Conservation (phyloP, 805 yeast species). For the Candida glaebosa region DNA sequence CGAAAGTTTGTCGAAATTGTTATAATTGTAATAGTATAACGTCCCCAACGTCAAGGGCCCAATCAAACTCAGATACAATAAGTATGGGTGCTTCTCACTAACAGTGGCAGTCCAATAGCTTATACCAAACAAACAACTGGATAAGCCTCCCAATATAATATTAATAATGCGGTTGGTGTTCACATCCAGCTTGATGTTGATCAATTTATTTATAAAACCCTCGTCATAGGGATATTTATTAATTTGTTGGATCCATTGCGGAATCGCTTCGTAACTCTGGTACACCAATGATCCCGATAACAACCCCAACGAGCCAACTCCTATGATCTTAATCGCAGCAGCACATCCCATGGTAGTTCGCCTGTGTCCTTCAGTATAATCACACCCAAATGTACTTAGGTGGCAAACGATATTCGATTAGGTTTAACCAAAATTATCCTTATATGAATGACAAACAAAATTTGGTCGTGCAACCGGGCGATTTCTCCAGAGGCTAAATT, state of each 20-base stretch:
- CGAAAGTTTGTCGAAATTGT: neutral
- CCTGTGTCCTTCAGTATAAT: no score
- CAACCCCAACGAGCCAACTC: conserved; percentile 66
- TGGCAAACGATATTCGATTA: neutral
- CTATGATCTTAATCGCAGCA: conserved; percentile 54
- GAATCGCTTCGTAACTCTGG: conserved; percentile 32
- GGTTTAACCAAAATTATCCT: neutral
- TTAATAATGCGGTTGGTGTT: conserved; percentile 20
- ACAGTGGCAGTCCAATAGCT: conserved; percentile 58
- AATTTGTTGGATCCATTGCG: conserved; percentile 24
- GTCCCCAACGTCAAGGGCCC: conserved; percentile 40
- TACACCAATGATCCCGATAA: conserved; percentile 50
- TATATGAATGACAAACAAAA: neutral
- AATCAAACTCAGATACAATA: conserved; percentile 61
- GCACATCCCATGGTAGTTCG: conserved; percentile 24
- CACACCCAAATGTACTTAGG: no score
- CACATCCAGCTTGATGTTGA: conserved; percentile 21
- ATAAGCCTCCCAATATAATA: conserved; percentile 41
- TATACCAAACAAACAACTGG: conserved; percentile 48
- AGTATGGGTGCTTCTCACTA: conserved; percentile 66
- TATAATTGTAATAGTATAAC: neutral
- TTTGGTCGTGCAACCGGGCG: neutral
- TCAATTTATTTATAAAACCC: conserved; percentile 12
- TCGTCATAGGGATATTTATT: conserved; percentile 9
- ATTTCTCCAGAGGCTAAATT: neutral